Evolutionary conservation across 148 eudicot species (phyloP), one percentile per base, ranked within the genome.

Genomic region (Spergularia bocconei): DNA sequence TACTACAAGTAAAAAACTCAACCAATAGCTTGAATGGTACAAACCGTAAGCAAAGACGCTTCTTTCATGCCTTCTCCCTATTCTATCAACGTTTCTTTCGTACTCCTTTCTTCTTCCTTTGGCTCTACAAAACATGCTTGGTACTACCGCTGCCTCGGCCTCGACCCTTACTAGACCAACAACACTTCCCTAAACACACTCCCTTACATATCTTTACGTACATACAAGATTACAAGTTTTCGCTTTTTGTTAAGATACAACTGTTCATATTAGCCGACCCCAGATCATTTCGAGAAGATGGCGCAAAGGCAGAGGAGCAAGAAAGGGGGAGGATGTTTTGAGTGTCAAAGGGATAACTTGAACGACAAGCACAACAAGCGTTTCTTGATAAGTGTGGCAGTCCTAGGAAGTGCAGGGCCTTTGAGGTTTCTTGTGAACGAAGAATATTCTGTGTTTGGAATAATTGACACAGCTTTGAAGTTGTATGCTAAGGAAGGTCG

Each of bases 331-430:
- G 71, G 71, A 14, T 75, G 78, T 47, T 75, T 75, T 29, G 78
- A 75, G 56, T 75, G 70, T 39, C 19, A 25, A 8, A 72, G 65
- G 60, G 53, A 74, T 19, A 44, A 15, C 11, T 51, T 48, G 33
- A 70, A 9, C 9, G 44, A n/a, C 76, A 55, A 4, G 13, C 66
- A 73, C 71, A 78, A 79, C 44, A 84, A 75, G 13, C 73, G 91
- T 1, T 74, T 87, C 50, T 48, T 87, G 78, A 78, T 87, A 5
- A 81, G 66, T 57, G 79, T 87, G 1, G 76, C 67, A 11, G 88
- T 87, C 3, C 41, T 85, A 12, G 90, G 90, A 7, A 87, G 90
- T 67, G 82, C 90, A 0, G 90, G 90, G 6, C 88, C 90, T 15
- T 63, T 87, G 2, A 74, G 85, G 13, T 83, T 85, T 33, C 58